Evolutionary conservation across 2,329 filamentous ascomycete genomes (phyloP).

Genomic region (Amauroascus verrucosus): DNA sequence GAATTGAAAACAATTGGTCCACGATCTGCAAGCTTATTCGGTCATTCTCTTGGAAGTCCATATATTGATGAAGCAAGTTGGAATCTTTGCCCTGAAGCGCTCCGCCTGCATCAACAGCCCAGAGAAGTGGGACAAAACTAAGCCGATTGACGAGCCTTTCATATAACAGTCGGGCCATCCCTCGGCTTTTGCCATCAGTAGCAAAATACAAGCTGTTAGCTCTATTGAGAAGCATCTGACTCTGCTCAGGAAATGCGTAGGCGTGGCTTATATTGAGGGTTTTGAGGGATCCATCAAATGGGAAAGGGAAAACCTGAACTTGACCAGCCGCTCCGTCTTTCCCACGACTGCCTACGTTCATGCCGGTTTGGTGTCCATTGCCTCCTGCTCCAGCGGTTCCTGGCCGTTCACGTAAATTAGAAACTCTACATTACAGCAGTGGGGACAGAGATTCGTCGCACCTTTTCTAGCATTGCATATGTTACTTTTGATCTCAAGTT

Average conservation of each 20-base stretch:
- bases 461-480: background rate
- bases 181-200: background rate
- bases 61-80: background rate
- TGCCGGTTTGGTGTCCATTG: background rate
- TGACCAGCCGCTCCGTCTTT: background rate
- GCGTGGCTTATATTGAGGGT: background rate
- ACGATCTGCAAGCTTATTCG: background rate
- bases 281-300: background rate
- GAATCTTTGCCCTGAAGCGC: background rate
- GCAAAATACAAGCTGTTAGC: background rate
- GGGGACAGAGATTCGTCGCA: background rate
- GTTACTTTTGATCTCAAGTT: background rate
- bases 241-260: background rate
- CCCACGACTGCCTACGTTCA: background rate
- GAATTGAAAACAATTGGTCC: background rate
- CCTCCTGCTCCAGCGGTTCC: background rate
- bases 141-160: background rate
- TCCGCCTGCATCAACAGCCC: background rate
- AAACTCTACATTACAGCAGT: no score
- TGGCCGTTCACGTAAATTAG: background rate
- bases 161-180: background rate
- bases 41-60: background rate
- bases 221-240: slow-evolving; percentile 1
- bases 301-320: background rate
- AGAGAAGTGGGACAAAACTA: background rate